Base-by-base conservation (phyloP, 164 flowering plant genomes). In the Aristolochia contorta region DNA sequence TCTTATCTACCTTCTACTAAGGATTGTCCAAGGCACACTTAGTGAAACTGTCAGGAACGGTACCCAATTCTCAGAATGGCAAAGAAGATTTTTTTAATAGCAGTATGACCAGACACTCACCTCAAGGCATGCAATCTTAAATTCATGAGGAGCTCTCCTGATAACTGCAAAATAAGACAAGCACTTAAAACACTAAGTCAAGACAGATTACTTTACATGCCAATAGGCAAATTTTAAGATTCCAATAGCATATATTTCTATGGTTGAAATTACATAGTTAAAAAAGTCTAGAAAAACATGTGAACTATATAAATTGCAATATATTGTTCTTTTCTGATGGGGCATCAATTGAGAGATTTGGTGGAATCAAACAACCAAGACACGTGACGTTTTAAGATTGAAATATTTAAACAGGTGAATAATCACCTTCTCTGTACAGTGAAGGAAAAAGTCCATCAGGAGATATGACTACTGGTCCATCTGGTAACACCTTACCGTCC, bases 361-460 rank as follows among this genome's bases (percentile, higher is more conserved):
- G 43, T 37, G 9, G 43, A 37, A 37, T 37, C 43, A 37, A 37
- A 37, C 12, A 6, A 37, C 12, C 43, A 3, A 8, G 1, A 37
- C 9, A 7, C 7, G 10, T 37, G 43, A 10, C 10, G 1, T 37
- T 37, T 3, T 53, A 16, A 21, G 14, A 19, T 37, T 43, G 15
- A 62, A 50, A 9, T 25, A 16, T 6, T 13, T 3, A n/a, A 56
- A 1, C 24, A 62, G 32, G 56, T 16, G 22, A 49, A 53, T 24
- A 16, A 52, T 58, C 45, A 88, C 99, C 99, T 84, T 94, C 97
- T 53, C 97, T 87, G 67, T 49, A 90, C 45, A 94, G 62, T 57
- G 99, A 94, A 55, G 99, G 99, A 74, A 94, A 88, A 62, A 94
- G 83, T 37, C 99, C 99, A 83, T 94, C 96, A n/a, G 99, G 99